Evolutionary conservation across 352 stramenopile genomes (phyloP).

Genomic region (Phytophthora sojae): DNA sequence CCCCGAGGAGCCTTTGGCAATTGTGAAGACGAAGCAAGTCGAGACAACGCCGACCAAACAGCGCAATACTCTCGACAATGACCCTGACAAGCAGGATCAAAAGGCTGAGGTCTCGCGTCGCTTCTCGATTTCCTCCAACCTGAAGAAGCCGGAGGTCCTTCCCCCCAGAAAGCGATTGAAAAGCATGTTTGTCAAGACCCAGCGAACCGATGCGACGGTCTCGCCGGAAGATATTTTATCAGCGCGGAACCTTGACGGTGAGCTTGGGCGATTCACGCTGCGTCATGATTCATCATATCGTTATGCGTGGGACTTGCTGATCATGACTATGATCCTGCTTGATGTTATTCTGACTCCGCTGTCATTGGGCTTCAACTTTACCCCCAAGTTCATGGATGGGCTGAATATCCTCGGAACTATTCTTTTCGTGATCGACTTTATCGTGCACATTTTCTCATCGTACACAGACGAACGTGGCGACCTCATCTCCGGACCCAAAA

Average conservation of each 20-base stretch:
- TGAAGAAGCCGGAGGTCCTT: neutral
- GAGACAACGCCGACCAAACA: neutral
- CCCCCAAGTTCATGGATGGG: constrained; percentile 24
- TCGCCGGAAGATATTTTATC: constrained; percentile 46
- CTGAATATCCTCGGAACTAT: constrained; percentile 52
- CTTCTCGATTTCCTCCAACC: constrained; percentile 41
- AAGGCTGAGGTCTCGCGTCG: constrained; percentile 45
- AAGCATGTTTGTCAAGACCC: constrained; percentile 35
- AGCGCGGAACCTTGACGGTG: constrained; percentile 40
- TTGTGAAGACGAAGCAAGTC: neutral
- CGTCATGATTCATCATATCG: constrained; percentile 58
- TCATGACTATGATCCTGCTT: constrained; percentile 62
- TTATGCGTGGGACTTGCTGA: constrained; percentile 58
- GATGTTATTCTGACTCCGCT: constrained; percentile 67
- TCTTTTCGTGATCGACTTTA: constrained; percentile 65
- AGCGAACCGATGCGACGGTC: constrained; percentile 26
- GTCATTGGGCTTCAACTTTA: constrained; percentile 55
- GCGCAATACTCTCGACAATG: neutral
- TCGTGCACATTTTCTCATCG: constrained; percentile 63
- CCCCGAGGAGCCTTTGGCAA: constrained; percentile 11
- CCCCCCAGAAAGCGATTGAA: constrained; percentile 26
- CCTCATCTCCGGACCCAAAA: constrained; percentile 52
- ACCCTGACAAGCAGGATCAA: constrained; percentile 6
- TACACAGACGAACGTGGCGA: constrained; percentile 60
- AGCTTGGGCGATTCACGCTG: constrained; percentile 52